phyloP scores from a whole-genome alignment of 352 stramenopile genomes.

The Bremia lactucae region DNA sequence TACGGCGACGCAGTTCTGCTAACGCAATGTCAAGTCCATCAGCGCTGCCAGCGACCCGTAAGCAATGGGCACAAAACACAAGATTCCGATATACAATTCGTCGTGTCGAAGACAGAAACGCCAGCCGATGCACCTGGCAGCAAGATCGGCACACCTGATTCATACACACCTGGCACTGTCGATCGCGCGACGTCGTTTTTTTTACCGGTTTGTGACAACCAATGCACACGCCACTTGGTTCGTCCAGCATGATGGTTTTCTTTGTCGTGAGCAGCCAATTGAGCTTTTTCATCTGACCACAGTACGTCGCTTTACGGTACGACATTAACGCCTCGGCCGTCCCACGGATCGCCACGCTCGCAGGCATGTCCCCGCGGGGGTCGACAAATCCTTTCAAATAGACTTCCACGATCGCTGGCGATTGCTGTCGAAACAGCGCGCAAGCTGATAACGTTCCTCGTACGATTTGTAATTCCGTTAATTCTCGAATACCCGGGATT shows the following conservation, averaged over 20 bases:
- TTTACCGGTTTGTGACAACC: conserved; percentile 13
- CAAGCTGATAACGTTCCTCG: conserved; percentile 28
- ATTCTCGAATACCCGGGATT: conserved; percentile 28
- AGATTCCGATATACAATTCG: conserved; percentile 14
- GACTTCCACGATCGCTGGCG: conserved; percentile 16
- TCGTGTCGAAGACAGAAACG: conserved; percentile 17
- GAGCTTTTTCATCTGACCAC: conserved; percentile 35
- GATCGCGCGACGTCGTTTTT: neutral
- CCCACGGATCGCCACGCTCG: conserved; percentile 17
- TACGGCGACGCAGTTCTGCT: conserved; percentile 19
- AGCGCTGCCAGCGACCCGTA: conserved; percentile 11
- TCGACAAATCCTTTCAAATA: conserved; percentile 34
- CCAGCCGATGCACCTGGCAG: conserved; percentile 11
- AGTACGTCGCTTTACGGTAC: conserved; percentile 25
- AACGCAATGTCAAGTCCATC: conserved; percentile 23
- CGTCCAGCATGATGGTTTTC: conserved; percentile 23
- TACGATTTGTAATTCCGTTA: conserved; percentile 25
- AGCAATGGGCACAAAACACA: conserved; percentile 18
- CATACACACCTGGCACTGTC: conserved; percentile 26
- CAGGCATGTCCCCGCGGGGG: conserved; percentile 25
- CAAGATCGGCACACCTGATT: conserved; percentile 21
- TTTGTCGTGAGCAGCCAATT: conserved; percentile 29
- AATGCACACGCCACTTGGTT: conserved; percentile 6
- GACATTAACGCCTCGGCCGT: conserved; percentile 27
- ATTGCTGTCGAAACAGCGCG: conserved; percentile 22